phyloP scores from a whole-genome alignment of 1,284 basidiomycete genomes.

The Tilletia walkeri region DNA sequence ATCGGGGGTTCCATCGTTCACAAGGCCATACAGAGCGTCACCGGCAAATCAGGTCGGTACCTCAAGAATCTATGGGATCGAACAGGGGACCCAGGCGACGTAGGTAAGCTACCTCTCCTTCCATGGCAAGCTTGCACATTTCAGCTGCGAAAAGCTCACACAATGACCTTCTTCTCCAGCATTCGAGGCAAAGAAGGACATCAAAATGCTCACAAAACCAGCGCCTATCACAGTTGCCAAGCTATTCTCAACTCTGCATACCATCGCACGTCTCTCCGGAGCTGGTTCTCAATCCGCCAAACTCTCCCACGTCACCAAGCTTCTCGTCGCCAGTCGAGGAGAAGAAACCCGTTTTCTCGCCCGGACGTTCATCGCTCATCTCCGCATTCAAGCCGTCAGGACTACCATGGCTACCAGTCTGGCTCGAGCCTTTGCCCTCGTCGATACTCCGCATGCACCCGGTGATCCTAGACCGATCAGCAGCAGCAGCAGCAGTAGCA shows the following conservation, averaged over 20 bases:
- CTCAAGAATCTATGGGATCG: conserved; percentile 63
- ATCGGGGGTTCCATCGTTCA: conserved; percentile 67
- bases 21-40: conserved; percentile 76
- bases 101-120: conserved; percentile 18
- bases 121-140: too few species aligned
- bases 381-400: conserved; percentile 77
- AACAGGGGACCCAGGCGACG: conserved; percentile 53
- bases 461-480: not conserved
- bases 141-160: not conserved
- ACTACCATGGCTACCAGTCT: conserved; percentile 78
- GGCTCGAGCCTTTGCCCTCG: conserved; percentile 73
- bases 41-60: conserved; percentile 69
- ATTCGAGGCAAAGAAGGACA: conserved; percentile 47
- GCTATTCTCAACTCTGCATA: conserved; percentile 54
- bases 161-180: conserved; percentile 21
- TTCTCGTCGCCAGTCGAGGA: conserved; percentile 78
- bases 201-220: conserved; percentile 47
- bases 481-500: not conserved
- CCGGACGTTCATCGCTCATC: conserved; percentile 74
- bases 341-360: conserved; percentile 84
- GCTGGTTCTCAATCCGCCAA: conserved; percentile 73
- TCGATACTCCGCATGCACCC: conserved; percentile 25
- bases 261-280: conserved; percentile 65
- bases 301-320: conserved; percentile 73
- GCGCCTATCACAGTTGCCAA: conserved; percentile 45